These are phyloP conservation scores for Xylaria sp. DNA, from an alignment of 2,329 filamentous ascomycete species.

Conservation along the genomic window DNA sequence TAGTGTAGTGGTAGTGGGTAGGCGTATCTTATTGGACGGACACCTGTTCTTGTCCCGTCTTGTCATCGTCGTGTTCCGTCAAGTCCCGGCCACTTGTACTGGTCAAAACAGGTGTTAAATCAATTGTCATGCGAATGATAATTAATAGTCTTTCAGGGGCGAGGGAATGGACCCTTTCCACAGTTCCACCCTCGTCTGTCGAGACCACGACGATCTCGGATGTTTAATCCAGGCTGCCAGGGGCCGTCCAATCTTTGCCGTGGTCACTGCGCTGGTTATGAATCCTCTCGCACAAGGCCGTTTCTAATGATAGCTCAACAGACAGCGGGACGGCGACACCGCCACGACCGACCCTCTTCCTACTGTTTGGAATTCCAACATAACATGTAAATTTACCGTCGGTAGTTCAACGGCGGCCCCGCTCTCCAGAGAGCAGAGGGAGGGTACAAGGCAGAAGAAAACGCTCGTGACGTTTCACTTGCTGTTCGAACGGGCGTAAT, in stretches of 20 bases:
- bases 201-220: constrained; percentile 33
- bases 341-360: constrained; percentile 36
- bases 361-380: constrained; percentile 19
- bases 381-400: constrained; percentile 22
- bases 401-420: constrained; percentile 24
- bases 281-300: constrained; percentile 43
- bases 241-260: constrained; percentile 22
- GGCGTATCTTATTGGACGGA: constrained; percentile 19
- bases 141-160: constrained; percentile 29
- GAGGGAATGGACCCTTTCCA: constrained; percentile 29
- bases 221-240: constrained; percentile 32
- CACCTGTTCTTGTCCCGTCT: constrained; percentile 26
- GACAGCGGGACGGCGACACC: constrained; percentile 40
- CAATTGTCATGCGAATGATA: constrained; percentile 32
- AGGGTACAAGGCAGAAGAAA: constrained; percentile 22
- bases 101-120: constrained; percentile 21
- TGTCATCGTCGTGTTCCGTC: constrained; percentile 25
- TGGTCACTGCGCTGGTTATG: constrained; percentile 21
- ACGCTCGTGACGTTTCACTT: constrained; percentile 33
- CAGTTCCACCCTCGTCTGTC: constrained; percentile 29
- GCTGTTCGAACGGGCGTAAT: constrained; percentile 27
- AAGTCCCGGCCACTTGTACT: constrained; percentile 23
- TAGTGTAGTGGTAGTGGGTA: constrained; percentile 8
- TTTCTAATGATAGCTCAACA: constrained; percentile 47
- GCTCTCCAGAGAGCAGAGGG: constrained; percentile 19